A percentile compares a stretch with the other conserved stretches of the same genome.
Evolutionary conservation across 192 early-diverging fungal genomes (phyloP).

Genomic region (Lobosporangium transversale): DNA sequence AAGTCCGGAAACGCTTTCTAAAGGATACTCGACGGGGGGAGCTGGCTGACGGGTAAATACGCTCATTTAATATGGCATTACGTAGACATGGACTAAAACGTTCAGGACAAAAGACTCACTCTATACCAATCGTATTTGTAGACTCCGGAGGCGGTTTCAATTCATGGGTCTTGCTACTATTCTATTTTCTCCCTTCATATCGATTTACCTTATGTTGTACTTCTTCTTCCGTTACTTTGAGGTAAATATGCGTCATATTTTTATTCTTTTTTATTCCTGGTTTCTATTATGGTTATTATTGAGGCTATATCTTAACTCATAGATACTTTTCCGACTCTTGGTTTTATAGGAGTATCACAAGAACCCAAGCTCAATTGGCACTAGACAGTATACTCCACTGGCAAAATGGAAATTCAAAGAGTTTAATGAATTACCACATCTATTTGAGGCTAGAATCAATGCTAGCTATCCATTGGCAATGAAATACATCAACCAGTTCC

Average conservation of each 20-base stretch:
- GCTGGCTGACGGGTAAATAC: conserved; percentile 71
- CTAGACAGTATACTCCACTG: conserved; percentile 84
- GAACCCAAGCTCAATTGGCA: conserved; percentile 84
- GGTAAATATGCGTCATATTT: conserved; percentile 57
- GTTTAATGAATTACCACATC: conserved; percentile 97
- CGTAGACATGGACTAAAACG: not conserved
- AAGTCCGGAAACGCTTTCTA: conserved; percentile 82
- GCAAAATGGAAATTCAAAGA: conserved; percentile 96
- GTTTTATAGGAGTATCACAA: conserved; percentile 72
- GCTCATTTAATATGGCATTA: not conserved
- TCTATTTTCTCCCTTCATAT: conserved; percentile 87
- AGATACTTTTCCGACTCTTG: not conserved
- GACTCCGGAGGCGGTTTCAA: conserved; percentile 80
- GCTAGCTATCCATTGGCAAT: conserved; percentile 78
- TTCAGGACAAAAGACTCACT: too few relatives aligned
- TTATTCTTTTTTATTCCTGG: not conserved
- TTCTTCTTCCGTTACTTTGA: conserved; percentile 96
- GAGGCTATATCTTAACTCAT: not conserved
- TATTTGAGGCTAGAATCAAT: conserved; percentile 81
- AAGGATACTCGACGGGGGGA: conserved; percentile 72
- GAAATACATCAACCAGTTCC: conserved; percentile 91
- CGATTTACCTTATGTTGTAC: conserved; percentile 80
- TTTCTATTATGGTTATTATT: not conserved
- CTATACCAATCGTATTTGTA: too few relatives aligned
- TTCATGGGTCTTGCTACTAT: conserved; percentile 90